phyloP scores from a whole-genome alignment of 208 protist genomes.

The Giardia duodenalis region DNA sequence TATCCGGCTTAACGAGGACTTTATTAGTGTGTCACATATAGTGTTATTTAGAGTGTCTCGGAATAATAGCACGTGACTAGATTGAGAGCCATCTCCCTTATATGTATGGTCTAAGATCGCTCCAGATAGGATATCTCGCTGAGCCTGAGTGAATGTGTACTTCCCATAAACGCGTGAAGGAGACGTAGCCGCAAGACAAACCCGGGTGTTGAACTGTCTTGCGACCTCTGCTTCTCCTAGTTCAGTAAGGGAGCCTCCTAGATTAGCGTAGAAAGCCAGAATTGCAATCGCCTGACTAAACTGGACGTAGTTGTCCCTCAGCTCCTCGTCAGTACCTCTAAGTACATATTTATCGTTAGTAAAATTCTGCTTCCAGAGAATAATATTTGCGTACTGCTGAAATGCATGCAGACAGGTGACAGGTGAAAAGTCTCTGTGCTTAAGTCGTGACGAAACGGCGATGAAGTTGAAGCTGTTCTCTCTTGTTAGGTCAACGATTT shows the following conservation, averaged over 20 bases:
- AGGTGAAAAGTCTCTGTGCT: neutral
- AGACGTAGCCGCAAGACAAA: neutral
- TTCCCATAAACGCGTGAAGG: neutral
- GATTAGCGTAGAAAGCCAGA: neutral
- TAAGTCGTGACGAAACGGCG: neutral
- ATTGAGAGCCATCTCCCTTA: neutral
- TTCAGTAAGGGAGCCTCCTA: neutral
- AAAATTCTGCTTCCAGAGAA: too few relatives aligned
- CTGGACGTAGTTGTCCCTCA: neutral
- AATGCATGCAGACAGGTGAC: neutral
- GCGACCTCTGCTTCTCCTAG: neutral
- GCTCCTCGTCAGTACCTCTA: too few relatives aligned
- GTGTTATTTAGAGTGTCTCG: neutral
- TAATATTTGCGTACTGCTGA: neutral
- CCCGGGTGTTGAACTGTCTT: neutral
- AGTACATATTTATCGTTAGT: too few relatives aligned
- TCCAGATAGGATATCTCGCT: neutral
- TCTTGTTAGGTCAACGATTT: neutral
- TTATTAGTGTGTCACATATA: neutral
- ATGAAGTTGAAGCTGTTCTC: neutral
- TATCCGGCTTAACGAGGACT: neutral
- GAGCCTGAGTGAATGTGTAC: neutral
- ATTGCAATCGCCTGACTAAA: neutral
- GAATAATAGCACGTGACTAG: neutral
- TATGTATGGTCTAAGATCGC: neutral